Evolutionary conservation across 2,329 filamentous ascomycete species (phyloP).

Genomic region (Teratosphaeria destructans): DNA sequence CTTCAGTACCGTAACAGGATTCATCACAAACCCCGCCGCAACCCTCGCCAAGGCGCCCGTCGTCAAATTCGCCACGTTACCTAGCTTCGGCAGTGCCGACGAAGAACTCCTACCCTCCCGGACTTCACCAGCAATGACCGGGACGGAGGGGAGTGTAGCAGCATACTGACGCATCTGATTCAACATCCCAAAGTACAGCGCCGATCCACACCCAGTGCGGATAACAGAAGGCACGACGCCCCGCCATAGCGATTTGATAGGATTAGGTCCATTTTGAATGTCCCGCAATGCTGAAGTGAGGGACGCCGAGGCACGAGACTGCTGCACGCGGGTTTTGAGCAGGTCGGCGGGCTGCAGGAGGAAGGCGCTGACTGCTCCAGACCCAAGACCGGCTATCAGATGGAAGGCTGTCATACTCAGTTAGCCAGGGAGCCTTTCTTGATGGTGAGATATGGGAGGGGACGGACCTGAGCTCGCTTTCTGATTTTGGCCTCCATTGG

Average conservation of each 20-base stretch:
- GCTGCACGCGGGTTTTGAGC: constrained; percentile 91
- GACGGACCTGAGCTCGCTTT: constrained; percentile 41
- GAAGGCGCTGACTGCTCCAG: constrained; percentile 77
- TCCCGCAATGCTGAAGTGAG: constrained; percentile 58
- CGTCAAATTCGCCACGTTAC: constrained; percentile 72
- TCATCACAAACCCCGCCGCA: constrained; percentile 79
- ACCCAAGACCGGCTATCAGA: constrained; percentile 78
- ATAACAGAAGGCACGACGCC: constrained; percentile 88
- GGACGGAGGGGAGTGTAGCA: constrained; percentile 17
- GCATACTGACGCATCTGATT: constrained; percentile 47
- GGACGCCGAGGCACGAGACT: constrained; percentile 54
- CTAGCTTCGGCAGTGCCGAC: constrained; percentile 70
- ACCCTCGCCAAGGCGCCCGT: constrained; percentile 78
- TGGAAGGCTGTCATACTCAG: constrained; percentile 53
- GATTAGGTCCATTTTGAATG: constrained; percentile 56
- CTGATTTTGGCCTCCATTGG: constrained; percentile 39
- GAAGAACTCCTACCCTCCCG: constrained; percentile 31
- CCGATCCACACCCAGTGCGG: constrained; percentile 83
- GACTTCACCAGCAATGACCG: constrained; percentile 1
- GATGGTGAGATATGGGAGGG: neutral
- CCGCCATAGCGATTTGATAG: constrained; percentile 73
- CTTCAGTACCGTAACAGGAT: constrained; percentile 94
- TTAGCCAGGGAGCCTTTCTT: too few relatives aligned
- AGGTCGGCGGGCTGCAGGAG: constrained; percentile 92
- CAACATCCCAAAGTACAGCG: constrained; percentile 84